Evolutionary conservation across 202 grass and related monocot species (phyloP), one percentile per base, ranked within the genome.

Genomic region (Brachypodium distachyon): DNA sequence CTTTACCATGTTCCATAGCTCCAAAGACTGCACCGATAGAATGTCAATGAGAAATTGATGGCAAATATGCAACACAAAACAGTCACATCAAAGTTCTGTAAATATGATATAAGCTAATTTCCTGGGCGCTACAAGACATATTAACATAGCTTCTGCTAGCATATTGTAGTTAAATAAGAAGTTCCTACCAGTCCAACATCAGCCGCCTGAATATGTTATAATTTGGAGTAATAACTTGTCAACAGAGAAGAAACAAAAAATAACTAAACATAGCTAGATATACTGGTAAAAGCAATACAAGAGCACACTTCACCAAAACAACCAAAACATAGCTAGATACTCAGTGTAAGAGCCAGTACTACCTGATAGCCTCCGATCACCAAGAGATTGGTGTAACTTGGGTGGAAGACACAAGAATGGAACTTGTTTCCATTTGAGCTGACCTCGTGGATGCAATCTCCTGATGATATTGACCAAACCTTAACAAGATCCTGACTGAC

Each of bases 401-500:
- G 96, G 81, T 99, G 96, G 76, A 99, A 99, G 44, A 99, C 87
- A 18, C 96, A 99, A 21, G 92, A 96, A 74, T 99, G 89, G 58
- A 99, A 99, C 72, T 96, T 95, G 89, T 93, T 99, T 60, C 96
- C 91, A 33, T 96, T 96, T 34, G 92, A 99, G 67, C 83, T 90
- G 81, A 96, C 47, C 77, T 99, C 92, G n/a, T 96, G 85, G 87
- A 96, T 88, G 57, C 92, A 99, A 26, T 96, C 92, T 61, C 96
- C 92, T 51, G 84, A 73, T 54, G 87, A 78, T 77, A 96, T 53
- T 59, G 96, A 99, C 96, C 96, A 99, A 26, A 99, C 90, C 61
- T 99, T 99, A 37, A 99, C 96, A 67, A 85, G 87, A 78, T 99
- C 96, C 85, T 99, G 92, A 85, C 92, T 99, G 12, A 96, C 96